phyloP scores from a whole-genome alignment of 2,329 filamentous ascomycete species.

The Colletotrichum theobromicola region DNA sequence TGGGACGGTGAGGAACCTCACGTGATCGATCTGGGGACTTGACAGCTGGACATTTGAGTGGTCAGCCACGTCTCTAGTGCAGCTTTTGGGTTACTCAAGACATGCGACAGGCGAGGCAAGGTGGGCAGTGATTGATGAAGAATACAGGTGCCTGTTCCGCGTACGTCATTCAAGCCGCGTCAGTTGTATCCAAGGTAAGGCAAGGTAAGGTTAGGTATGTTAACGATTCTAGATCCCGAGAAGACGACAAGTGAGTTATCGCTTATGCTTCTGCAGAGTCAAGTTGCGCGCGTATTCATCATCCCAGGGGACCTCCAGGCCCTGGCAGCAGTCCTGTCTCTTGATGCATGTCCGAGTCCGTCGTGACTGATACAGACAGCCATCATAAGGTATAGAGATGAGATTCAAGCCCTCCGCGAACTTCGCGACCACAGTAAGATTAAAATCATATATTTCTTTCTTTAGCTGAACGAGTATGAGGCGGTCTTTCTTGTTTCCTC shows the following conservation, averaged over 20 bases:
- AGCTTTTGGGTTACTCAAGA: not conserved
- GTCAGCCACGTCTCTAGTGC: not conserved
- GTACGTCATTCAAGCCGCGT: conserved; percentile 11
- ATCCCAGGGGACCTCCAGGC: not conserved
- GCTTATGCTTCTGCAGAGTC: not conserved
- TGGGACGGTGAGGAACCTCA: not conserved
- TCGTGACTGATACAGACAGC: not conserved
- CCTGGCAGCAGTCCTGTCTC: not conserved
- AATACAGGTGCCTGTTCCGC: not conserved
- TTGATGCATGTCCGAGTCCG: not conserved
- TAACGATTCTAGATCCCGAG: not conserved
- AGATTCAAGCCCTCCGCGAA: too few relatives aligned
- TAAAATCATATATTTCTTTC: not conserved
- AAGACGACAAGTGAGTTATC: not conserved
- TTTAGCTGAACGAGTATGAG: not conserved
- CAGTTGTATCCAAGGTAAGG: not conserved
- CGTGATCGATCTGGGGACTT: not conserved
- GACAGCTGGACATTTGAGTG: not conserved
- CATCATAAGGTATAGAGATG: not conserved
- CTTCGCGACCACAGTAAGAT: too few relatives aligned
- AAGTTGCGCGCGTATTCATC: not conserved
- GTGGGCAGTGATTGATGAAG: not conserved
- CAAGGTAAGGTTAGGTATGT: not conserved
- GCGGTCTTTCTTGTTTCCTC: not conserved
- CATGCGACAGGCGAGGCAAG: not conserved